phyloP scores from a whole-genome alignment of 1,284 basidiomycete genomes.

The Ceratobasidium sp. region DNA sequence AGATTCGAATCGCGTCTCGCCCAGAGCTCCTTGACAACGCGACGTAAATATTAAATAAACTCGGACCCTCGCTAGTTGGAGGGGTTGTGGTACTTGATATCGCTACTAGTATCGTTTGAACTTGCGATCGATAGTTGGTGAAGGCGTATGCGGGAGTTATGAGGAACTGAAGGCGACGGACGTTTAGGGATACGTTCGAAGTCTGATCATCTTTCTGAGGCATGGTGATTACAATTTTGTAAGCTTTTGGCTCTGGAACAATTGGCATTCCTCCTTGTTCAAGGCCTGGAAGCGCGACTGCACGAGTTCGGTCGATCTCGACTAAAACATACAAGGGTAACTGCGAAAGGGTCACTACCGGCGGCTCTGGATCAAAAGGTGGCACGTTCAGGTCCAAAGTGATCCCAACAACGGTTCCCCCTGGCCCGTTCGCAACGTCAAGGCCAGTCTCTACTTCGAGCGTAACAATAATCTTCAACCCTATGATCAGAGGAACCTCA shows the following conservation, averaged over 20 bases:
- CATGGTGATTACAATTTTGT: conserved; percentile 39
- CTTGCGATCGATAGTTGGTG: conserved; percentile 38
- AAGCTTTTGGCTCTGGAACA: conserved; percentile 46
- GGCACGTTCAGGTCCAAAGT: not conserved
- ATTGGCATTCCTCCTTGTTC: conserved; percentile 31
- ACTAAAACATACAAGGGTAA: conserved; percentile 45
- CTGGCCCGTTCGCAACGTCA: no score
- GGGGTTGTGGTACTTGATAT: conserved; percentile 29
- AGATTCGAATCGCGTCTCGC: conserved; percentile 41
- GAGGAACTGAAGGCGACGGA: conserved; percentile 38
- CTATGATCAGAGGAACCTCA: not conserved
- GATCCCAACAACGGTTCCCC: not conserved
- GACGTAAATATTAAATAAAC: conserved; percentile 40
- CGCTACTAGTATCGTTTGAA: conserved; percentile 26
- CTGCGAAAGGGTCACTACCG: conserved; percentile 7
- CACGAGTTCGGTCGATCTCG: conserved; percentile 36
- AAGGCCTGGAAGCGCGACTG: conserved; percentile 1
- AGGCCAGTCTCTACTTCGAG: conserved; percentile 42
- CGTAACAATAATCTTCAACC: conserved; percentile 40
- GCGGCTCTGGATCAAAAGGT: not conserved
- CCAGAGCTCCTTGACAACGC: conserved; percentile 43
- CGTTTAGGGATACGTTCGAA: not conserved
- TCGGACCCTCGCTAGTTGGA: conserved; percentile 9
- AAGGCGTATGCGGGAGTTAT: conserved; percentile 44
- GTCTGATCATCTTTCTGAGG: not conserved